Base-by-base conservation (phyloP, 176 grass and related monocot species). In the Hordeum marinum region DNA sequence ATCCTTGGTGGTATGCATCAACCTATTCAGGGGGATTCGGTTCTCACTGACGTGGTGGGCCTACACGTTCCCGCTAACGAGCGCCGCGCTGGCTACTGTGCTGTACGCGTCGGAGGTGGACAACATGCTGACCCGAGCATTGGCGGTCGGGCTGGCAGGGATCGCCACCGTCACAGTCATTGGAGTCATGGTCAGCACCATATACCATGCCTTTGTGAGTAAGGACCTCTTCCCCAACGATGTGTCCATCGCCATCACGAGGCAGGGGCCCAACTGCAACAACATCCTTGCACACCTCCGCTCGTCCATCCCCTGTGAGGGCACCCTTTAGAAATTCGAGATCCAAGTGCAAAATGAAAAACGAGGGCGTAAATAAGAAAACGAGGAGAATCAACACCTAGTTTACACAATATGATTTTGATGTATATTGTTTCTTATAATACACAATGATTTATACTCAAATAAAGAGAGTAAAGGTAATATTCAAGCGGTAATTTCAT, bases 41-140 rank as follows among this genome's bases (percentile, higher is more conserved):
- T 75, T 75, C 71, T 75, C 71, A 26, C 0, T 75, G 42, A 42
- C 71, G 3, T 75, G 71, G 71, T 75, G 71, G 71, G 71, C 71
- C 3, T 75, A 75, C 71, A 75, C 71, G 1, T 75, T 50, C 43
- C 71, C 71, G 8, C 46, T 50, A 45, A 75, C 71, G 0, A 75
- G 71, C 71, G 25, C 1, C 1, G 25, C 43, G 0, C 43, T 75
- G 3, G 71, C 71, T 14, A 50, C 71, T 15, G 71, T 75, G 71
- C 4, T 50, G 14, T 75, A 75, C 0, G 71, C 71, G 4, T 50
- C 71, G 25, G 42, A 75, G 71, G 71, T 50, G 42, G 43, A 75
- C 43, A 75, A 29, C 25, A 26, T 75, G 8, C 7, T 48, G 0
- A 75, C 71, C 25, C 42, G 25, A 24, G 71, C 25, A 2, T 8